Base-by-base conservation (phyloP, 1,284 basidiomycete genomes). In the Cryptococcus wingfieldii region DNA sequence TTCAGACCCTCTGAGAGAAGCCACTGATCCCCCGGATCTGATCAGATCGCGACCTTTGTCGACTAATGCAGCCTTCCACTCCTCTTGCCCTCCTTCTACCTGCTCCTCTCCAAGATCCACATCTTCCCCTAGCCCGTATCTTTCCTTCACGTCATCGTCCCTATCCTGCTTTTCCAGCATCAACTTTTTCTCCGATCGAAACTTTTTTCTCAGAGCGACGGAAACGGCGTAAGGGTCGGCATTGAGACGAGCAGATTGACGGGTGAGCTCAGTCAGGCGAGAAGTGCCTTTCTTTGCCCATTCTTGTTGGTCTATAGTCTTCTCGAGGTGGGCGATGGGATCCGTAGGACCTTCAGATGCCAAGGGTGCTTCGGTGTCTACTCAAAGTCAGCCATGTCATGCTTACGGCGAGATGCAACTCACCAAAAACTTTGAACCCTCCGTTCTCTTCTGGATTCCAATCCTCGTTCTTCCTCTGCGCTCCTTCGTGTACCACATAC, bases 401-500 rank as follows among this genome's bases (percentile, higher is more conserved):
- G 47, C 34, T 4, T 27, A 12, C 43, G 25, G 25, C 34, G 13
- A 23, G 13, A 18, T 27, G n/a, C 2, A 28, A 56, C 82, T 60
- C 69, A 87, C 91, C 89, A 68, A 90, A 86, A 34, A 93, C 80
- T n/a, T 89, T 89, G 65, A 84, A 90, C 0, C 92, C 92, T 4
- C 95, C 95, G 57, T 96, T 88, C 75, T 96, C 92, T 66, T 87
- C 91, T 0, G 94, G 92, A 73, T 98, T 83, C 96, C 95, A 98
- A 37, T 96, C 91, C 67, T 93, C 88, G 47, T 90, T 85, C 76
- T 98, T 93, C 75, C 89, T 86, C 56, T 87, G 81, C 10, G 93
- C 95, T 7, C 96, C 96, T 27, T 86, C 87, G 3, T 84, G 82
- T 0, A 98, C 92, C n/a, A 95, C 85, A 72, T 98, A 98, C 19